phyloP scores from a whole-genome alignment of 2,329 filamentous ascomycete species.

The Penicillium sp. region DNA sequence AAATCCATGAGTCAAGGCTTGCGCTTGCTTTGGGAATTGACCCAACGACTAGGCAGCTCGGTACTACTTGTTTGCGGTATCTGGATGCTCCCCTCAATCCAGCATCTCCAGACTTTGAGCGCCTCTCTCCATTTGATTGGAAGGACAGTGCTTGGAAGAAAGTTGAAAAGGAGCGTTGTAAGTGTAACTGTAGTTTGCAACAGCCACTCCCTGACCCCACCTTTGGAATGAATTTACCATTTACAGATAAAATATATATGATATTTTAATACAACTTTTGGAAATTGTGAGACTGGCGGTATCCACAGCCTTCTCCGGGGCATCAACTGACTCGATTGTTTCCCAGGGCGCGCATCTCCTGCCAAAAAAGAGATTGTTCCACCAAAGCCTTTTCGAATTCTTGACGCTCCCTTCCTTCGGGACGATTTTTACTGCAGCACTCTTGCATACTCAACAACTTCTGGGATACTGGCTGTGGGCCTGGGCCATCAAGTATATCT shows the following conservation, averaged over 20 bases:
- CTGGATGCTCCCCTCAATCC: constrained; percentile 26
- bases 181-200: constrained; percentile 21
- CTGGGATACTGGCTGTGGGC: constrained; percentile 78
- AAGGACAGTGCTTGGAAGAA: constrained; percentile 42
- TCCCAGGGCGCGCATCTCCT: constrained; percentile 24
- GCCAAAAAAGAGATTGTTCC: constrained; percentile 55
- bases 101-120: constrained; percentile 31
- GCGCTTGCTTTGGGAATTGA: constrained; percentile 81
- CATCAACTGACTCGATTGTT: constrained; percentile 20
- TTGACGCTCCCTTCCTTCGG: constrained; percentile 84
- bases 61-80: constrained; percentile 50
- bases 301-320: background rate
- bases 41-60: constrained; percentile 64
- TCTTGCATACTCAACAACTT: constrained; percentile 76
- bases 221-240: constrained; percentile 7
- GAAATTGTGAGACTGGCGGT: background rate
- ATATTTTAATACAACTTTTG: background rate
- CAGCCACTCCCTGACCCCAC: background rate
- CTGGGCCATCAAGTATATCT: constrained; percentile 77
- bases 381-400: constrained; percentile 75
- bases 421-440: constrained; percentile 96
- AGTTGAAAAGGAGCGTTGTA: constrained; percentile 34
- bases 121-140: constrained; percentile 39
- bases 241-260: constrained; percentile 7
- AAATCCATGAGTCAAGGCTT: constrained; percentile 71